A percentile compares a stretch with the other conserved stretches of the same genome.
These are phyloP conservation scores for Centaurea solstitialis DNA, from an alignment of 129 eudicot genomes.

Conservation along the genomic window DNA sequence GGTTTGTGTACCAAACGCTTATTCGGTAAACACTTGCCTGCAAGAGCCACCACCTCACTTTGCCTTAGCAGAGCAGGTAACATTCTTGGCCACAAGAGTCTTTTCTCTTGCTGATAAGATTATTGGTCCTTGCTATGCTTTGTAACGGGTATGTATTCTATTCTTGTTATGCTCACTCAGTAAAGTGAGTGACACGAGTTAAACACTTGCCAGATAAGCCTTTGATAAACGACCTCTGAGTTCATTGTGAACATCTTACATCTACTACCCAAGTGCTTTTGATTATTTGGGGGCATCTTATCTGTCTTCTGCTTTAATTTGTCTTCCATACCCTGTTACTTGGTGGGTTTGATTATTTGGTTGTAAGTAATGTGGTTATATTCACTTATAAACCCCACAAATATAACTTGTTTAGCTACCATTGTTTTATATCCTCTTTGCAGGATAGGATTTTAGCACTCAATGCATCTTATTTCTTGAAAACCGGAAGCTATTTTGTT, in stretches of 20 bases:
- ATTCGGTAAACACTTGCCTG: too few relatives aligned
- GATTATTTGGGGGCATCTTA: neutral
- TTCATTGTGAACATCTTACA: neutral
- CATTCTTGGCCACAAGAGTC: too few relatives aligned
- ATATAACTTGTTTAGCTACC: neutral
- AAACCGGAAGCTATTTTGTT: slow-evolving; percentile 86
- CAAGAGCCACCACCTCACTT: too few relatives aligned
- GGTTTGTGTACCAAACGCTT: too few relatives aligned
- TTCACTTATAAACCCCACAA: neutral
- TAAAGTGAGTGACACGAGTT: too few relatives aligned
- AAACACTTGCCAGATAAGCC: too few relatives aligned
- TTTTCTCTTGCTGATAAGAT: too few relatives aligned
- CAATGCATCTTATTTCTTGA: slow-evolving; percentile 85
- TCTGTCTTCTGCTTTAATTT: neutral
- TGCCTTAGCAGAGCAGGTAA: too few relatives aligned
- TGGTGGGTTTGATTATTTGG: neutral
- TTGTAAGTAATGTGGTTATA: neutral
- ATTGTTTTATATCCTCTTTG: neutral
- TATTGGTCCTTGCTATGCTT: too few relatives aligned
- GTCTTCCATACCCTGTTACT: neutral
- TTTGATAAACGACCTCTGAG: too few relatives aligned
- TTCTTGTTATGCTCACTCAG: too few relatives aligned
- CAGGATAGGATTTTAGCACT: slow-evolving; percentile 93
- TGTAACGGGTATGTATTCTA: too few relatives aligned
- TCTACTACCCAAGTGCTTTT: neutral